Conservation (phyloP, 768 basidiomycete genomes). For the Zangia roseola region DNA sequence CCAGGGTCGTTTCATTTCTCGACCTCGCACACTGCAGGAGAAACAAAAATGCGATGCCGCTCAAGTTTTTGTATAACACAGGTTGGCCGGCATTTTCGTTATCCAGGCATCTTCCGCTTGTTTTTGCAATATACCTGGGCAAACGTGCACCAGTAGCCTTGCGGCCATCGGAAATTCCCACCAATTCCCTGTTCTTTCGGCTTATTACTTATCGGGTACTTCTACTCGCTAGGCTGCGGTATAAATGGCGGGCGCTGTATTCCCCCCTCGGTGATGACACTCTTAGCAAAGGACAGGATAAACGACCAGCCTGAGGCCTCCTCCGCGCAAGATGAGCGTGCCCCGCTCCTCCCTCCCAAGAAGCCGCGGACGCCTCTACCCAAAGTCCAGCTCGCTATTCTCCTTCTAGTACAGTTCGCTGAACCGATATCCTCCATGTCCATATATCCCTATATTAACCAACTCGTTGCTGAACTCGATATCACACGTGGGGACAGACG, state of each 20-base stretch:
- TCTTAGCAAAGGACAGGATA: not conserved
- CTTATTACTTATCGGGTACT: not conserved
- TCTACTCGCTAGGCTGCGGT: not conserved
- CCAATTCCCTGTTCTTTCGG: not conserved
- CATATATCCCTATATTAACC: conserved; percentile 50
- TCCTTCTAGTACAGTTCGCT: conserved; percentile 34
- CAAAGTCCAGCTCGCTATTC: conserved; percentile 37
- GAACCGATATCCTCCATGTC: conserved; percentile 39
- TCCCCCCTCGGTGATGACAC: not conserved
- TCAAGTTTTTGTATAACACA: too few relatives aligned
- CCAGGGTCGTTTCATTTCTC: too few relatives aligned
- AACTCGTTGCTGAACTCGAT: conserved; percentile 34
- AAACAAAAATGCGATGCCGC: too few relatives aligned
- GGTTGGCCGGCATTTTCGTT: too few relatives aligned
- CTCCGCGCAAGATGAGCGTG: conserved; percentile 12
- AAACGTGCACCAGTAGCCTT: too few relatives aligned
- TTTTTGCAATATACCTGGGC: too few relatives aligned
- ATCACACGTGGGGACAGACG: conserved; percentile 25
- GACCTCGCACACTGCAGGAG: too few relatives aligned
- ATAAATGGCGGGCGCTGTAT: not conserved
- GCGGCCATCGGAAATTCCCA: too few relatives aligned
- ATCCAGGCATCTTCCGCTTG: too few relatives aligned
- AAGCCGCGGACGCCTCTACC: conserved; percentile 34
- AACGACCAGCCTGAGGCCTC: not conserved
- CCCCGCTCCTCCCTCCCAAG: conserved; percentile 9